phyloP scores from a whole-genome alignment of 306 rosid species.

The Cercis canadensis region DNA sequence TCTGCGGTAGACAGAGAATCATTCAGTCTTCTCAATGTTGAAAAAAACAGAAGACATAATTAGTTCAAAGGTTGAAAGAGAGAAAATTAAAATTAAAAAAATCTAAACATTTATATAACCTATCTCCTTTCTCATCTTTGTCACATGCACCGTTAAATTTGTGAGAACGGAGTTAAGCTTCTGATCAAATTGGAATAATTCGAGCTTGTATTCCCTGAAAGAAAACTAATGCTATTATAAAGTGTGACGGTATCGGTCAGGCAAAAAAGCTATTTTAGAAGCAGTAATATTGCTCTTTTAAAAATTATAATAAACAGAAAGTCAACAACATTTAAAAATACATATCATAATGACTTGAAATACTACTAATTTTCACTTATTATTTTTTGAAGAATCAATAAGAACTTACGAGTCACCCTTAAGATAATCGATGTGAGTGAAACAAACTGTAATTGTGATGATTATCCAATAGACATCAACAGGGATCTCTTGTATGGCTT shows the following conservation, averaged over 20 bases:
- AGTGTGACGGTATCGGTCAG: no score
- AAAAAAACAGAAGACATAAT: no score
- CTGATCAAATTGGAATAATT: conserved; percentile 26
- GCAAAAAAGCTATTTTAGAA: no score
- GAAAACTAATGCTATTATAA: background rate
- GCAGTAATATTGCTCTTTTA: background rate
- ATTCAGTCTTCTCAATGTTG: no score
- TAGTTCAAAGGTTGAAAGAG: no score
- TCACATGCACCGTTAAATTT: conserved; percentile 29
- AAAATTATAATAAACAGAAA: no score
- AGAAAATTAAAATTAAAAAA: no score
- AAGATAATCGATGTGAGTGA: background rate
- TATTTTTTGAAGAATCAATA: no score
- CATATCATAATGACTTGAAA: background rate
- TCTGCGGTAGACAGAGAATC: no score
- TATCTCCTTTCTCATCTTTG: conserved; percentile 28
- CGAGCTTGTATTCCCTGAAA: conserved; percentile 32
- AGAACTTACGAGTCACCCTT: conserved; percentile 38
- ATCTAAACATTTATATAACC: conserved; percentile 10
- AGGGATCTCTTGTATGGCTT: conserved; percentile 39
- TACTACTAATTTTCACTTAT: no score
- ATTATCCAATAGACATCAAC: conserved; percentile 43
- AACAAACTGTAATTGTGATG: conserved; percentile 33
- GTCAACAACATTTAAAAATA: no score
- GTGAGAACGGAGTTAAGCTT: conserved; percentile 22